A percentile compares a stretch with the other conserved stretches of the same genome.
These are phyloP conservation scores for Exophiala spinifera DNA, from an alignment of 2,329 filamentous ascomycete genomes.

Conservation along the genomic window DNA sequence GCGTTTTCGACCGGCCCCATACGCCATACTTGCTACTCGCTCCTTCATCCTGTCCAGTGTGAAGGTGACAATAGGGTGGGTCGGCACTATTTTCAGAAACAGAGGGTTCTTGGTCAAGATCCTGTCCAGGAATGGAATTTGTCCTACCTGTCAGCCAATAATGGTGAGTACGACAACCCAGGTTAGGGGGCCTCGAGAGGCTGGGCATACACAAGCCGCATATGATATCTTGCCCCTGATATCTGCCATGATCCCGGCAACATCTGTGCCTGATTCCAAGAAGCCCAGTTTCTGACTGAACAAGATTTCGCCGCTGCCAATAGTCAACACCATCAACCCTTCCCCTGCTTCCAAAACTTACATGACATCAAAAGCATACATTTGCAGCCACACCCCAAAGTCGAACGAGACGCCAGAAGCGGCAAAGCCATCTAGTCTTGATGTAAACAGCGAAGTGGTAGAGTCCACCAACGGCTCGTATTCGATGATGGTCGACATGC, in stretches of 20 bases:
- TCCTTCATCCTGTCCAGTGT: conserved; percentile 65
- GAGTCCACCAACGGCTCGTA: conserved; percentile 72
- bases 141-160: conserved; percentile 13
- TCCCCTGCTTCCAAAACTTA: conserved; percentile 2
- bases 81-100: conserved; percentile 63
- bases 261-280: conserved; percentile 17
- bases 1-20: conserved; percentile 1
- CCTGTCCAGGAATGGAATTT: conserved; percentile 25
- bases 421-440: conserved; percentile 56
- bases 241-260: conserved; percentile 19
- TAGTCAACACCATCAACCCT: background rate
- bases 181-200: background rate
- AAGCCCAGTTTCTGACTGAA: conserved; percentile 34
- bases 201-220: conserved; percentile 5
- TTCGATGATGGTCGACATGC: conserved; percentile 21
- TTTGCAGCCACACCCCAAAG: conserved; percentile 20
- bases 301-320: conserved; percentile 32
- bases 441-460: conserved; percentile 67
- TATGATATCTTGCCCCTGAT: conserved; percentile 28
- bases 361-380: conserved; percentile 26
- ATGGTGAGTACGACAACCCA: background rate
- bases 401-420: conserved; percentile 10
- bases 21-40: conserved; percentile 45
- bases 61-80: conserved; percentile 69
- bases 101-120: conserved; percentile 25